Base-by-base conservation (phyloP, 164 flowering plant species). In the Kingdonia uniflora region DNA sequence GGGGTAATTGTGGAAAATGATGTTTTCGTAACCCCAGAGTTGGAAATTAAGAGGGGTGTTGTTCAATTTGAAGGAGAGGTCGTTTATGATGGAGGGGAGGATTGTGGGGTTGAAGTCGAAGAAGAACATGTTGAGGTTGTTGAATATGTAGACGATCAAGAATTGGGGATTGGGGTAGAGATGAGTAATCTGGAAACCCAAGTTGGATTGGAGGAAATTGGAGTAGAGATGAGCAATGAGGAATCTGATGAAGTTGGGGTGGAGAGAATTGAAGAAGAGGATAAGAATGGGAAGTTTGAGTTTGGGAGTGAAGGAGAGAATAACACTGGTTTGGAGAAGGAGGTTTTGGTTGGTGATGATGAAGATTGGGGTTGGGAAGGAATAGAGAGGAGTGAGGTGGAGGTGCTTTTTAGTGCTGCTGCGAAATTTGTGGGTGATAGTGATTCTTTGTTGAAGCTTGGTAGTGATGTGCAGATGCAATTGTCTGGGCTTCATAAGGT, bases 281-380 rank as follows among this genome's bases (percentile, higher is more conserved):
- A 7, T 37, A 37, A 37, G 40, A 13, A 37, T 37, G 40, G 13
- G 5, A 16, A 41, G 44, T 14, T 7, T 14, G 44, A 41, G 11
- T 10, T 14, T 41, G 44, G 17, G n/a, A 41, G 44, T 41, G 44
- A 16, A 3, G 40, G 40, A 37, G 17, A 16, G 1, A 14, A 10
- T 14, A 11, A 41, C 4, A 8, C 8, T 29, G 35, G 8, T 29
- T 3, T 4, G 8, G 68, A 44, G 49, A 39, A 53, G 47, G 71
- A 38, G 52, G 48, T 46, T 20, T 33, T 50, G 49, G 55, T 65
- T 17, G 43, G 43, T 39, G 80, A 69, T 14, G 89, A 77, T 21
- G 92, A 84, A 54, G 97, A 82, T 45, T 90, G 97, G 95, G 95
- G 82, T 45, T 86, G 95, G 95, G 97, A 87, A 51, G 97, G 95